Percentiles rank a stretch among this genome's conserved stretches.
Conservation (phyloP, 768 basidiomycete genomes). For the Hygrophoropsis aurantiaca region DNA sequence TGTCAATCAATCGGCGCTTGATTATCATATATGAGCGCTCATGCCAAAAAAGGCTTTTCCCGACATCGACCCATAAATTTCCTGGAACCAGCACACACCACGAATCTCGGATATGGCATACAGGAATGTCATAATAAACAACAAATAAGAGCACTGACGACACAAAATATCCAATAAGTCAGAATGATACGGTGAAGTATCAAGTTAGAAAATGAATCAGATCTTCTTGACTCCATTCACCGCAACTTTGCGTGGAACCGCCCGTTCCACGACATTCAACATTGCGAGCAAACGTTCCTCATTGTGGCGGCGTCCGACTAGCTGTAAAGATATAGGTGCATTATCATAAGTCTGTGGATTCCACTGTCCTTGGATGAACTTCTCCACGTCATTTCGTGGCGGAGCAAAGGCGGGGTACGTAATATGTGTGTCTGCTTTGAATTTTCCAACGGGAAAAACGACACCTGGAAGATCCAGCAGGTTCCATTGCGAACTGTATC, state of each 20-base stretch:
- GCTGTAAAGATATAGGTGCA: conserved; percentile 47
- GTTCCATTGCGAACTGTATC: conserved; percentile 55
- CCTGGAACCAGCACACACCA: no score
- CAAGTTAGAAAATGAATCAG: no score
- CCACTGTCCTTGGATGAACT: conserved; percentile 39
- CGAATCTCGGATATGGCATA: no score
- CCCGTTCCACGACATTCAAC: conserved; percentile 38
- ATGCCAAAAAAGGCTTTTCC: no score
- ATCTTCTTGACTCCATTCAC: no score
- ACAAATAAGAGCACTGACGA: no score
- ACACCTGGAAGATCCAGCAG: conserved; percentile 47
- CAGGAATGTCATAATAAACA: no score
- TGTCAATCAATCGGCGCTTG: no score
- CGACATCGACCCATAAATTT: no score
- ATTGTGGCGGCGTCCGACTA: conserved; percentile 49
- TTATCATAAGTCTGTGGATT: conserved; percentile 40
- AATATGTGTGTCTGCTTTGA: conserved; percentile 23
- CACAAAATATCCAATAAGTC: no score
- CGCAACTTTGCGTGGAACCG: conserved; percentile 8
- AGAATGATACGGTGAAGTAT: no score
- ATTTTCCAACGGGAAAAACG: conserved; percentile 46
- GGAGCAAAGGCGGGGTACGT: conserved; percentile 11
- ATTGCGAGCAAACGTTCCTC: conserved; percentile 50
- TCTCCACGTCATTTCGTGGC: conserved; percentile 37
- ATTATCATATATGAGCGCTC: no score